Evolutionary conservation across 208 protist species (phyloP), one percentile per base, ranked within the genome.

Genomic region (Crithidia fasciculata): DNA sequence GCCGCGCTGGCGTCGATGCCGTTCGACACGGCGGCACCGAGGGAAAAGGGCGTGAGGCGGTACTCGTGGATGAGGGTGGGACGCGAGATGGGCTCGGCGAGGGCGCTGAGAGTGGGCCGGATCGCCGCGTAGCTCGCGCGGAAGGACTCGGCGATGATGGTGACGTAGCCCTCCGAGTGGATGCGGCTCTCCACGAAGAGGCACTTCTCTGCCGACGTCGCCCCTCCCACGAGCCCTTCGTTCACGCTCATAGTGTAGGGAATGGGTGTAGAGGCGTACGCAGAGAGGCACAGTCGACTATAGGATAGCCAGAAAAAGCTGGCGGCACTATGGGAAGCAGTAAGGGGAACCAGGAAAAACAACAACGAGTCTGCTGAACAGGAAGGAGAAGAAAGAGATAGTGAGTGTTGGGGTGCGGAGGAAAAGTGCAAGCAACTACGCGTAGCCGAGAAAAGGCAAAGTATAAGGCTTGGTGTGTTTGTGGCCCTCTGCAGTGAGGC

Each of bases 1-100:
- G 99, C 99, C 18, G 98, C 89, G 0, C 93, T 69, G 0, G 88
- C 80, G 8, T 76, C 73, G 9, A 99, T 74, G 15, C 98, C 98
- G 50, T 97, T 92, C 10, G 98, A 99, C 2, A 98, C 95, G 7
- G 98, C 98, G 0, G 98, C 92, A 59, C 98, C 99, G 3, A 99
- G 88, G 3, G 99, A 99, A 70, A 98, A 99, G 8, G 87, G 86
- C 2, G 96, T 99, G 15, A 99, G 82, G 45, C 89, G 80, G 83
- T 99, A 99, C 83, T 99, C 98, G 72, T 99, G 99, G 36, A 99
- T 95, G 4, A 97, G 74, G 6, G 88, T 71, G 2, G 98, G 98
- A 4, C 99, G 85, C 9, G 90, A 98, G 10, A 97, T 81, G 36
- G 98, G 96, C 82, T 99, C 98, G 8, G 99, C 95, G 28, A 99